These are phyloP conservation scores for Circinella minor DNA, from an alignment of 371 early-diverging fungal genomes.

Conservation along the genomic window DNA sequence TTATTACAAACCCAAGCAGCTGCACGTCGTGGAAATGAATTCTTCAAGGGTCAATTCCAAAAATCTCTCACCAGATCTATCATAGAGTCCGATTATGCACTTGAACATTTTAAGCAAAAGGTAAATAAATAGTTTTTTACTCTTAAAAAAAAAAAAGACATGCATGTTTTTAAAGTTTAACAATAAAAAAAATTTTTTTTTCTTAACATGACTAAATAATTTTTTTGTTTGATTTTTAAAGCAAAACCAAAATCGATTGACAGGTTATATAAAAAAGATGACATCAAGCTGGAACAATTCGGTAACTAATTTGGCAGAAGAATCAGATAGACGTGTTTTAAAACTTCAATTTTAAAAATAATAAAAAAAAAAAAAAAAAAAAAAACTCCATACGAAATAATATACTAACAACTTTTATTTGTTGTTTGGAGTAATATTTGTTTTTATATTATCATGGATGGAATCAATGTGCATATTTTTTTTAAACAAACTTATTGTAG, in stretches of 20 bases:
- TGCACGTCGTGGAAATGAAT: slow-evolving; percentile 28
- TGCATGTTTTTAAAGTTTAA: background rate
- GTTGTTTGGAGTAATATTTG: no score
- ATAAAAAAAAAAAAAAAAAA: no score
- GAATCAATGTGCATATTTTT: no score
- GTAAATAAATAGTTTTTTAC: slow-evolving; percentile 5
- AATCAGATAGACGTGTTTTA: slow-evolving; percentile 44
- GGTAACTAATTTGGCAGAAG: slow-evolving; percentile 30
- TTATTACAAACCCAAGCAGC: slow-evolving; percentile 33
- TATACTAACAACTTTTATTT: no score
- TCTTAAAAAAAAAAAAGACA: no score
- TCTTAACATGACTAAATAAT: background rate
- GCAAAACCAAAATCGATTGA: slow-evolving; percentile 27
- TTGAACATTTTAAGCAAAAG: slow-evolving; percentile 27
- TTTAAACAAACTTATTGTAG: no score
- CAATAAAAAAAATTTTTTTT: background rate
- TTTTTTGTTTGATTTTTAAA: background rate
- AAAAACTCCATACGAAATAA: no score
- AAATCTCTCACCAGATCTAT: slow-evolving; percentile 36
- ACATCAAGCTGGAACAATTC: slow-evolving; percentile 46
- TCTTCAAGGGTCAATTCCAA: slow-evolving; percentile 40
- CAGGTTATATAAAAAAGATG: slow-evolving; percentile 34
- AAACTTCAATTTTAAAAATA: slow-evolving; percentile 20
- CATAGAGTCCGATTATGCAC: slow-evolving; percentile 20
- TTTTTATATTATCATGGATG: no score